These are phyloP conservation scores for Murraya koenigii DNA, from an alignment of 345 rosid genomes.

Conservation along the genomic window DNA sequence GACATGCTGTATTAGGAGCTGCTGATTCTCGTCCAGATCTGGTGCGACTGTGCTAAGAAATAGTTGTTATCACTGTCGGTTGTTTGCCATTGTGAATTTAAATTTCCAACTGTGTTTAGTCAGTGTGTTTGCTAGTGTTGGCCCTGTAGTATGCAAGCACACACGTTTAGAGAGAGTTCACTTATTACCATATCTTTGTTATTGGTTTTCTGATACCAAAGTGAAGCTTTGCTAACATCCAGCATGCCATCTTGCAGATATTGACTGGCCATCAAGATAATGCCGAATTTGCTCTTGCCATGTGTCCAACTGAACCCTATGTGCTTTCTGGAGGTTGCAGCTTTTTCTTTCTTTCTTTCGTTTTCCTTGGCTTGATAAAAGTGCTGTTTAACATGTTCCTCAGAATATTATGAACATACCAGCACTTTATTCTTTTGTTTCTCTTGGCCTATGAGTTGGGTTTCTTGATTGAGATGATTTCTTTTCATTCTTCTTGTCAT, in stretches of 20 bases:
- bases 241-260: constrained; percentile 34
- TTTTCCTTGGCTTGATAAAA: not conserved
- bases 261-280: constrained; percentile 61
- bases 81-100: not conserved
- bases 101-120: not conserved
- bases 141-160: not conserved
- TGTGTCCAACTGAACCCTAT: constrained; percentile 57
- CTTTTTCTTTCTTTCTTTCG: not conserved
- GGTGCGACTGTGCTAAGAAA: constrained; percentile 25
- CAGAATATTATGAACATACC: not conserved
- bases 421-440: too few relatives aligned
- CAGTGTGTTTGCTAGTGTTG: not conserved
- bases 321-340: constrained; percentile 63
- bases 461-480: not conserved
- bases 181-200: not conserved
- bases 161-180: not conserved
- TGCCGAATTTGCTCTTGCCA: constrained; percentile 70
- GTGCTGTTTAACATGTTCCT: not conserved
- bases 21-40: constrained; percentile 52
- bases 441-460: constrained; percentile 2
- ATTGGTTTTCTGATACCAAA: not conserved
- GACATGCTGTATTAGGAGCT: constrained; percentile 53
- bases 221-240: constrained; percentile 18
- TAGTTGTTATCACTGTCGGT: not conserved
- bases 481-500: not conserved